These are phyloP conservation scores for Aureobasidium vineae DNA, from an alignment of 2,329 filamentous ascomycete genomes.

Conservation along the genomic window DNA sequence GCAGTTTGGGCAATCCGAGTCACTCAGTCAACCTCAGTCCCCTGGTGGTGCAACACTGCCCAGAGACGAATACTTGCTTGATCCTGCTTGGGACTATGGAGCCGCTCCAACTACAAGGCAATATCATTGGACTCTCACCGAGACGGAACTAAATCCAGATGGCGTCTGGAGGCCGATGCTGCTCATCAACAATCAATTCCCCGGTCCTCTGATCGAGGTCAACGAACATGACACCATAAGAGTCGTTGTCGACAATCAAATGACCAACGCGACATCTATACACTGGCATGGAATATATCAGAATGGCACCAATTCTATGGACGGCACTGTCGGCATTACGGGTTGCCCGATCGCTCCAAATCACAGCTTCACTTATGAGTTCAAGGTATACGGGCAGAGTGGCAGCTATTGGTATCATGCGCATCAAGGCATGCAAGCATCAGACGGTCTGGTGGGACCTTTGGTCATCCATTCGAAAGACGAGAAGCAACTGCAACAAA, in stretches of 20 bases:
- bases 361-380: constrained; percentile 58
- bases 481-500: constrained; percentile 45
- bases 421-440: constrained; percentile 58
- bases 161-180: constrained; percentile 47
- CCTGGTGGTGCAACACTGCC: not conserved
- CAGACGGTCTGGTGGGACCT: constrained; percentile 62
- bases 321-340: constrained; percentile 62
- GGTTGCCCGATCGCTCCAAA: constrained; percentile 63
- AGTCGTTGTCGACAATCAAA: constrained; percentile 63
- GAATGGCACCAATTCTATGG: constrained; percentile 65
- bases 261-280: constrained; percentile 57
- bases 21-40: not conserved
- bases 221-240: constrained; percentile 65
- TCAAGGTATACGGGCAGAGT: constrained; percentile 49
- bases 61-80: constrained; percentile 56
- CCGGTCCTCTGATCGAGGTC: constrained; percentile 43
- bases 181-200: constrained; percentile 44
- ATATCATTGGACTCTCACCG: constrained; percentile 60
- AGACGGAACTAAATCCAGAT: constrained; percentile 61
- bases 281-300: constrained; percentile 71
- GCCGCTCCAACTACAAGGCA: constrained; percentile 53
- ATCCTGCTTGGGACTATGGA: constrained; percentile 56
- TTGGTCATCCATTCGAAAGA: constrained; percentile 56
- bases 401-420: constrained; percentile 62
- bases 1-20: not conserved